Evolutionary conservation across 371 early-diverging fungal genomes (phyloP), one percentile per base, ranked within the genome.

Genomic region (Mucor racemosus): DNA sequence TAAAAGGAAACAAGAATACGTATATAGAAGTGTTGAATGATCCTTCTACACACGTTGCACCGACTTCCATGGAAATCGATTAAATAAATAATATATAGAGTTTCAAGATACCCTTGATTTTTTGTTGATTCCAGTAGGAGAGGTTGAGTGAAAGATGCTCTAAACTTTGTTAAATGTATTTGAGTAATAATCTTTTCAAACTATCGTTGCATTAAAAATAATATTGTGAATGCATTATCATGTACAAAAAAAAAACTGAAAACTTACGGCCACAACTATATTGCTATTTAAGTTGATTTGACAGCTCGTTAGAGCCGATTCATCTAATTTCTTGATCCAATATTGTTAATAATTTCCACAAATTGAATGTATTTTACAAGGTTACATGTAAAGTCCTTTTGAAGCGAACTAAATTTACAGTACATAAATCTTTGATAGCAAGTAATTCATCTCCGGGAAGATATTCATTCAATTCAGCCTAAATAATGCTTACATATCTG

Each of bases 51-150:
- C 26, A 60, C n/a, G n/a, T 19, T 53, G 19, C 34, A 8, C 66
- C 66, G 14, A 54, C 66, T 14, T 60, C 66, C 0, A 66, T 66
- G 66, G 66, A 66, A 11, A 60, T 66, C 19, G 66, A 66, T 56
- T 66, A 55, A 48, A 26, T 26, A 26, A 33, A 42, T 13, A 5
- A 14, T 14, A 4, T 55, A 34, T 7, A 35, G 17, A 35, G 31
- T 15, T 50, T 19, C 26, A 11, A 50, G 50, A 11, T 5, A 21
- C 7, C 21, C 26, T 26, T 8, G 21, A 26, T 26, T 8, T 26
- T 50, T 50, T 50, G 50, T 19, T 10, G 48, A 9, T 10, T 21
- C 3, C 48, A 4, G 1, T 19, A 48, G 7, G 48, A 48, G 48
- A 21, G 21, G 6, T 26, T 48, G 21, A 26, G 4, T 21, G 48